phyloP scores from a whole-genome alignment of 176 grass and related monocot species.

The Hsuehochloa calcarea region DNA sequence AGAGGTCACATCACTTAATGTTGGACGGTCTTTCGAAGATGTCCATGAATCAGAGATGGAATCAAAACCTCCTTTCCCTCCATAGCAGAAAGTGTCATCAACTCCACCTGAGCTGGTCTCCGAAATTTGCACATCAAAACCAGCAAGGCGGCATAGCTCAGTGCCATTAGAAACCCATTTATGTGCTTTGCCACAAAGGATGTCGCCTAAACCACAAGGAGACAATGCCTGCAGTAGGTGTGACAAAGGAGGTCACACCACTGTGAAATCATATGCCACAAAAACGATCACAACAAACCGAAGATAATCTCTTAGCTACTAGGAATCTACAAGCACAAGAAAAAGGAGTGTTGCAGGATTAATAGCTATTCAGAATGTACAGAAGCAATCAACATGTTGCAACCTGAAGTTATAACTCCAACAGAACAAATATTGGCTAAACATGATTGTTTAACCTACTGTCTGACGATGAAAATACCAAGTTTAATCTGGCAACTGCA shows the following conservation, averaged over 20 bases:
- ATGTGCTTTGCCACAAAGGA: conserved; percentile 76
- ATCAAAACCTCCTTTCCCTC: conserved; percentile 81
- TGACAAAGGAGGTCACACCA: background rate
- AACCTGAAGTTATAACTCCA: background rate
- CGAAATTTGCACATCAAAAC: conserved; percentile 72
- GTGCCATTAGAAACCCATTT: conserved; percentile 94
- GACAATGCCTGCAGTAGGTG: conserved; percentile 42
- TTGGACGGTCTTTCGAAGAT: conserved; percentile 46
- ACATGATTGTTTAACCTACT: conserved; percentile 2
- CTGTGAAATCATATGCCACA: background rate
- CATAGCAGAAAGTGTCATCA: conserved; percentile 85
- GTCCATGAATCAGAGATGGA: conserved; percentile 78
- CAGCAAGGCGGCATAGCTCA: conserved; percentile 72
- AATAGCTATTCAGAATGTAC: conserved; percentile 28
- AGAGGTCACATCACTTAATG: conserved; percentile 38
- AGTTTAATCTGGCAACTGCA: background rate
- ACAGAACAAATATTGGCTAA: background rate
- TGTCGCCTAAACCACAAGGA: conserved; percentile 90
- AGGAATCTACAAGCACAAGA: conserved; percentile 8
- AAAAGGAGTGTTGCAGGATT: background rate
- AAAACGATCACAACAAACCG: background rate
- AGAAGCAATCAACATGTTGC: background rate
- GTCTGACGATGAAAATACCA: conserved; percentile 15
- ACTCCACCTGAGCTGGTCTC: conserved; percentile 27
- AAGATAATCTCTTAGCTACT: background rate